Evolutionary conservation across 352 stramenopile genomes (phyloP).

Genomic region (Phytophthora sojae): DNA sequence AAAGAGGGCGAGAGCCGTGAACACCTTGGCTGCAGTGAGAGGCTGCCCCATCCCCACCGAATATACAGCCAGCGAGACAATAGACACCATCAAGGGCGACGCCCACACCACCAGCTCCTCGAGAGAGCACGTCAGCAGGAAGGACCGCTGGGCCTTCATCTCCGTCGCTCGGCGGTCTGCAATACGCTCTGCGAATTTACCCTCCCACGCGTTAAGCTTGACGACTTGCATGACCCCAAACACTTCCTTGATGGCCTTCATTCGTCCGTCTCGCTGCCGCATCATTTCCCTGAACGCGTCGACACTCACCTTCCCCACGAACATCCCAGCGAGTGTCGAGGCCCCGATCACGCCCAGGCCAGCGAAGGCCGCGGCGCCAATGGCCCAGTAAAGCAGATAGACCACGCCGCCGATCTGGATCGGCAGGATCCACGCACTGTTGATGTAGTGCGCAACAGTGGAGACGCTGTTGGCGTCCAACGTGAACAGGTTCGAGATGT

Average conservation of each 20-base stretch:
- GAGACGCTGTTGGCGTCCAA: conserved; percentile 43
- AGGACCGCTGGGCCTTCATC: conserved; percentile 78
- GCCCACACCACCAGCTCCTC: conserved; percentile 61
- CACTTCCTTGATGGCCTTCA: conserved; percentile 93
- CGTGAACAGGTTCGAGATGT: conserved; percentile 54
- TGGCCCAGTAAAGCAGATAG: conserved; percentile 50
- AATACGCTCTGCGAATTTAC: too few relatives aligned
- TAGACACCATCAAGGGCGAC: conserved; percentile 53
- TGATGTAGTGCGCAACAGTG: conserved; percentile 43
- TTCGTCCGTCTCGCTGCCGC: conserved; percentile 84
- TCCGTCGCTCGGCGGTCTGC: conserved; percentile 69
- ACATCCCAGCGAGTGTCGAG: conserved; percentile 46
- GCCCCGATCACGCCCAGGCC: conserved; percentile 44
- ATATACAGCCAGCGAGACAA: conserved; percentile 56
- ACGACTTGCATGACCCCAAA: conserved; percentile 94
- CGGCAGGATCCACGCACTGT: conserved; percentile 52
- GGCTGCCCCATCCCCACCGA: conserved; percentile 32
- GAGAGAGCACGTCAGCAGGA: conserved; percentile 66
- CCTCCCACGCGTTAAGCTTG: conserved; percentile 97
- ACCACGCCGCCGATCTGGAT: conserved; percentile 44
- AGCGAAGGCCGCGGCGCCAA: conserved; percentile 49
- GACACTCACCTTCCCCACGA: conserved; percentile 55
- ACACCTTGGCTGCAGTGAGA: conserved; percentile 52
- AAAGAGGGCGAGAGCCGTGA: conserved; percentile 57
- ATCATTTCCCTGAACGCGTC: conserved; percentile 79